Conservation (phyloP, 176 grass and related monocot genomes). For the Eleusine coracana region DNA sequence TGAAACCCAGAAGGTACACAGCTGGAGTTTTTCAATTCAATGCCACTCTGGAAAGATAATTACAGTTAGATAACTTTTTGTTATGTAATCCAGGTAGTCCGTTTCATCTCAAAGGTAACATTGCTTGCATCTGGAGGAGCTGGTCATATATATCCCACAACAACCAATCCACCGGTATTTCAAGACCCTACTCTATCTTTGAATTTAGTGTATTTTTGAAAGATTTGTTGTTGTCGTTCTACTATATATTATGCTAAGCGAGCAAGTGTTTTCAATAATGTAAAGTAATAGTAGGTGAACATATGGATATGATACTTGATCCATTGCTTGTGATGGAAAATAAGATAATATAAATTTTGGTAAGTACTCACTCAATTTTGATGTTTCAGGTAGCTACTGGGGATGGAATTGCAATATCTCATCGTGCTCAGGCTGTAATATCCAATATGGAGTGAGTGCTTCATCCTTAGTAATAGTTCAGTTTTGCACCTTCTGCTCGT, state of each 20-base stretch:
- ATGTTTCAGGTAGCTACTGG: conserved; percentile 85
- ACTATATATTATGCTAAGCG: not conserved
- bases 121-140: conserved; percentile 93
- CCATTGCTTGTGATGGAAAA: conserved; percentile 24
- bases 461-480: conserved; percentile 8
- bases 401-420: conserved; percentile 96
- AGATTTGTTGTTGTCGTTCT: conserved; percentile 1
- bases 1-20: conserved; percentile 73
- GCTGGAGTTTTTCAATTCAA: conserved; percentile 21
- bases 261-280: conserved; percentile 9
- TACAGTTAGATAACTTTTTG: conserved; percentile 10
- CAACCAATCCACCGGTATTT: conserved; percentile 91
- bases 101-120: conserved; percentile 93
- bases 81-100: conserved; percentile 62
- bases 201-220: conserved; percentile 17
- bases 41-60: conserved; percentile 19
- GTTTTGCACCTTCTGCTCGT: conserved; percentile 6
- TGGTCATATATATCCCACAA: conserved; percentile 93
- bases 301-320: not conserved
- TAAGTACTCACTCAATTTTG: conserved; percentile 23
- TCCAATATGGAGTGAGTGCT: conserved; percentile 96
- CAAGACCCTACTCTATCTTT: conserved; percentile 10
- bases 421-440: conserved; percentile 93
- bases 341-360: conserved; percentile 6
- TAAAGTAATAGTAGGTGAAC: not conserved